These are phyloP conservation scores for Beverwykella pulmonaria DNA, from an alignment of 495 filamentous ascomycete species.

Conservation along the genomic window DNA sequence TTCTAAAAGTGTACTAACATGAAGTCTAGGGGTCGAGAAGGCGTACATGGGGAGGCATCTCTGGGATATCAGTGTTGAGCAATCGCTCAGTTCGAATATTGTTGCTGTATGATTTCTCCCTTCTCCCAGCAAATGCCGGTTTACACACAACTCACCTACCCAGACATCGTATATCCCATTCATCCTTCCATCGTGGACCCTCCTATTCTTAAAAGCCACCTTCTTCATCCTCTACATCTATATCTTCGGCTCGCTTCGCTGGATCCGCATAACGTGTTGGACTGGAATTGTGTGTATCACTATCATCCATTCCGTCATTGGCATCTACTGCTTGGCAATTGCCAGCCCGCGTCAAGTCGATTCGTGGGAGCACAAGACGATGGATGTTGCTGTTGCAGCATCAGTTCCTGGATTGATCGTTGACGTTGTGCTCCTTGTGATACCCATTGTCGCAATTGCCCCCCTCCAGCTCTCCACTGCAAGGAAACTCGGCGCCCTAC, in stretches of 20 bases:
- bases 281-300: conserved; percentile 1
- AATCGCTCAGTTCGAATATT: background rate
- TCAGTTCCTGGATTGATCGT: conserved; percentile 2
- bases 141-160: background rate
- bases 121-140: background rate
- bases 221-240: conserved; percentile 22
- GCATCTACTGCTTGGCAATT: background rate
- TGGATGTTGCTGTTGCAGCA: background rate
- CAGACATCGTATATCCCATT: background rate
- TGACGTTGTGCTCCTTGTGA: conserved; percentile 4
- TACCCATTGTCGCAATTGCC: conserved; percentile 1
- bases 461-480: background rate
- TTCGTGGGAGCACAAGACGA: background rate
- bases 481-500: conserved; percentile 2
- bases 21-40: background rate
- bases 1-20: background rate
- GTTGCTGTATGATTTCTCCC: background rate
- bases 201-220: conserved; percentile 12
- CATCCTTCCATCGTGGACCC: background rate
- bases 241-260: background rate
- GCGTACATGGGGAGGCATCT: background rate
- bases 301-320: background rate
- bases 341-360: background rate
- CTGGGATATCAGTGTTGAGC: conserved; percentile 10
- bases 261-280: conserved; percentile 5